Evolutionary conservation across 371 early-diverging fungal species (phyloP).

Genomic region (Rhizopus sp.): DNA sequence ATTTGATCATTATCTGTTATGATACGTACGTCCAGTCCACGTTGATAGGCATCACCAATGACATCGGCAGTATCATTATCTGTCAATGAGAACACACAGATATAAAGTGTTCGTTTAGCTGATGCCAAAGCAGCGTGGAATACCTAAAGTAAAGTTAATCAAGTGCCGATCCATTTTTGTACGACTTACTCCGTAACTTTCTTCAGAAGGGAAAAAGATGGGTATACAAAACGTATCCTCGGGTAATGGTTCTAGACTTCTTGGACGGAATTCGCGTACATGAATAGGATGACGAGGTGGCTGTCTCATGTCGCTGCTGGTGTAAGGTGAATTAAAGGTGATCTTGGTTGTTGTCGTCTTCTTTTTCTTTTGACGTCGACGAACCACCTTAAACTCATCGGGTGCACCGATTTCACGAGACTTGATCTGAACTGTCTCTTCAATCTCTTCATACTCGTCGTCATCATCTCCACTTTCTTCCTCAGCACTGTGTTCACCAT

Average conservation of each 20-base stretch:
- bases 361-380: slow-evolving; percentile 26
- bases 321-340: slow-evolving; percentile 11
- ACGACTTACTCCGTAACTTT: slow-evolving; percentile 31
- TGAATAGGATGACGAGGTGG: slow-evolving; percentile 11
- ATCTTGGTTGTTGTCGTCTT: slow-evolving; percentile 11
- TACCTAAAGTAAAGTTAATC: slow-evolving; percentile 28
- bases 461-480: slow-evolving; percentile 25
- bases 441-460: slow-evolving; percentile 22
- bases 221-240: slow-evolving; percentile 51
- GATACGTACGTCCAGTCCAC: slow-evolving; percentile 59
- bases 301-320: not conserved
- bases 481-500: slow-evolving; percentile 7
- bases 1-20: slow-evolving; percentile 69
- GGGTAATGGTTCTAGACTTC: slow-evolving; percentile 12
- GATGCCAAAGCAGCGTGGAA: slow-evolving; percentile 49
- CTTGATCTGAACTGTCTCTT: slow-evolving; percentile 18
- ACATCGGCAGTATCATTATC: slow-evolving; percentile 58
- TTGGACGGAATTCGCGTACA: slow-evolving; percentile 21
- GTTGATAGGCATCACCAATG: slow-evolving; percentile 48
- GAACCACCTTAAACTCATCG: slow-evolving; percentile 18
- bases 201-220: slow-evolving; percentile 58
- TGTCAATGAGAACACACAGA: slow-evolving; percentile 61
- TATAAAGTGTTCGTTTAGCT: slow-evolving; percentile 51
- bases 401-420: slow-evolving; percentile 27
- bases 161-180: not conserved